Evolutionary conservation across 257 asterid species (phyloP).

Genomic region (Gentiana macrophylla): DNA sequence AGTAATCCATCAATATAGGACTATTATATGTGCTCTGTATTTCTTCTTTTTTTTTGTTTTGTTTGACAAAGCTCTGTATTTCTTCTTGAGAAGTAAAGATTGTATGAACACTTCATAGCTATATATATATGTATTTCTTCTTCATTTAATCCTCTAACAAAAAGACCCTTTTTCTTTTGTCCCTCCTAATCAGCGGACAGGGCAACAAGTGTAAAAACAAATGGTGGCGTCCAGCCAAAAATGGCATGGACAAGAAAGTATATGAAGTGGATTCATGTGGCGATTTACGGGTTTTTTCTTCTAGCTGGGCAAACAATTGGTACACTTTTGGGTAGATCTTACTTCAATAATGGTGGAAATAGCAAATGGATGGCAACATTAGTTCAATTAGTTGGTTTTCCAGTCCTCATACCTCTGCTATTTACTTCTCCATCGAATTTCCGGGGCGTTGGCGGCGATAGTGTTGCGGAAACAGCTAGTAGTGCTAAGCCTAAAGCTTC

Average conservation of each 20-base stretch:
- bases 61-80: too few species aligned
- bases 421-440: conserved; percentile 12
- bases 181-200: neutral
- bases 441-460: neutral
- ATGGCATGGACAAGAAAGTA: conserved; percentile 4
- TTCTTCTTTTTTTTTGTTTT: too few species aligned
- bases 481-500: conserved; percentile 10
- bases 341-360: conserved; percentile 63
- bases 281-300: conserved; percentile 29
- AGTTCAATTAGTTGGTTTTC: conserved; percentile 50
- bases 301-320: conserved; percentile 52
- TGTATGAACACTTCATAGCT: too few species aligned
- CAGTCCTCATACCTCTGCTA: conserved; percentile 51
- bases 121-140: too few species aligned
- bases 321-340: conserved; percentile 47
- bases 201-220: neutral
- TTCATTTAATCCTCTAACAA: too few species aligned
- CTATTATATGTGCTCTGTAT: too few species aligned
- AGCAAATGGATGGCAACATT: conserved; percentile 65
- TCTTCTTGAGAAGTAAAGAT: too few species aligned
- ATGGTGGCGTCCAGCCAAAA: neutral
- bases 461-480: neutral
- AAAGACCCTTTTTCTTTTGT: too few species aligned
- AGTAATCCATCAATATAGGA: too few species aligned
- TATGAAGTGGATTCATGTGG: conserved; percentile 37